phyloP scores from a whole-genome alignment of 768 basidiomycete genomes.

The Clitopilus passeckerianus region DNA sequence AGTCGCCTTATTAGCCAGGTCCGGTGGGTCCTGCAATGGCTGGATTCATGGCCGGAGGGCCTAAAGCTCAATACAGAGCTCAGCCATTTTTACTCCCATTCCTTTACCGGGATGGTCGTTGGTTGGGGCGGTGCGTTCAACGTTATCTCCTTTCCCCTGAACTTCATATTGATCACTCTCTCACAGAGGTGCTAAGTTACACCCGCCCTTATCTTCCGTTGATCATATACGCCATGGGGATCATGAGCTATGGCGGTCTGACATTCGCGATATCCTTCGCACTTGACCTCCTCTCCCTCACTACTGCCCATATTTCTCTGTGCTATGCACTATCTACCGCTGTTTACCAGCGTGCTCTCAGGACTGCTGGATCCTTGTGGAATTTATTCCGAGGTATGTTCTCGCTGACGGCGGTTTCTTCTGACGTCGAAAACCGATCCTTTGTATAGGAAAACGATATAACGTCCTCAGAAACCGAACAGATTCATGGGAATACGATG shows the following conservation, averaged over 20 bases:
- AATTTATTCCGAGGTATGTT: constrained; percentile 80
- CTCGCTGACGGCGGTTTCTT: neutral
- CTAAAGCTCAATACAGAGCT: constrained; percentile 95
- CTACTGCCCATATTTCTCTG: constrained; percentile 69
- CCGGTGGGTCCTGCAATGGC: constrained; percentile 63
- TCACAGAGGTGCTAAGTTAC: neutral
- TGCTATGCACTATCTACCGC: constrained; percentile 61
- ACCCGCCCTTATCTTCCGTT: constrained; percentile 18
- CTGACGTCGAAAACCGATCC: neutral
- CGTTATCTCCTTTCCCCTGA: neutral
- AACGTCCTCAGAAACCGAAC: constrained; percentile 85
- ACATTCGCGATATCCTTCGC: constrained; percentile 65
- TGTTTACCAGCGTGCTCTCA: constrained; percentile 59
- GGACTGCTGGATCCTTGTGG: constrained; percentile 66
- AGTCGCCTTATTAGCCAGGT: constrained; percentile 40
- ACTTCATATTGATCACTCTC: neutral
- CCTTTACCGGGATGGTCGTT: constrained; percentile 59
- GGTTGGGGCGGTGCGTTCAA: constrained; percentile 68
- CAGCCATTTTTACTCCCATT: constrained; percentile 77
- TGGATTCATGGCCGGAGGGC: constrained; percentile 95
- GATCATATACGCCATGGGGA: constrained; percentile 29
- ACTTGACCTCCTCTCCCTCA: constrained; percentile 59
- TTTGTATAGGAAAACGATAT: constrained; percentile 74
- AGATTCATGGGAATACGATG: constrained; percentile 86
- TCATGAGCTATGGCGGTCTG: constrained; percentile 40